phyloP scores from a whole-genome alignment of 768 basidiomycete species.

The Tulasnella sp. region DNA sequence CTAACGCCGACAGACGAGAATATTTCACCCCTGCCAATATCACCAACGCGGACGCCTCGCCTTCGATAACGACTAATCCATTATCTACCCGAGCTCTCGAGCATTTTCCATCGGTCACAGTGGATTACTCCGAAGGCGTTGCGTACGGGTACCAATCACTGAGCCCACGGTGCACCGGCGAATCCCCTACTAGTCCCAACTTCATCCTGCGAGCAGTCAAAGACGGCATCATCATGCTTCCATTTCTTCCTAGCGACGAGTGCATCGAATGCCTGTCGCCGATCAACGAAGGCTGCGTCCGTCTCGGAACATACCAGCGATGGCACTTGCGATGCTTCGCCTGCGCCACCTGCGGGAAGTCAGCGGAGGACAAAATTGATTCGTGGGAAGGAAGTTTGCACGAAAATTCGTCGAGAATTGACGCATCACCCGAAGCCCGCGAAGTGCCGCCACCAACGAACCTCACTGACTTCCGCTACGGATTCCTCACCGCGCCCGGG shows the following conservation, averaged over 20 bases:
- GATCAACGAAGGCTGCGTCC: conserved; percentile 95
- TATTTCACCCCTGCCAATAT: too few species aligned
- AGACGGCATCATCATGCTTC: conserved; percentile 2
- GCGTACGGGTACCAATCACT: conserved; percentile 93
- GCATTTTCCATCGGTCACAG: conserved; percentile 46
- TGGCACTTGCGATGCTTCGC: conserved; percentile 97
- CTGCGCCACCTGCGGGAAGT: conserved; percentile 74
- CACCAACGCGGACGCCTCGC: too few species aligned
- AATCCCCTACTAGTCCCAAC: conserved; percentile 62
- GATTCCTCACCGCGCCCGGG: conserved; percentile 27
- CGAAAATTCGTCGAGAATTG: conserved; percentile 7
- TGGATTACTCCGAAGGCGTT: conserved; percentile 73
- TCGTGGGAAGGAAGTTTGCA: conserved; percentile 53
- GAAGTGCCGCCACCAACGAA: conserved; percentile 74
- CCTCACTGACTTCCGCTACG: conserved; percentile 75
- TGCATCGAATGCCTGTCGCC: conserved; percentile 85
- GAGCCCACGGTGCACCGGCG: conserved; percentile 83
- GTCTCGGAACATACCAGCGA: conserved; percentile 88
- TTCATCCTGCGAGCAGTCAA: conserved; percentile 37
- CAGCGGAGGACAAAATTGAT: conserved; percentile 49
- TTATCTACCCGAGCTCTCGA: background rate
- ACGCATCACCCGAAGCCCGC: conserved; percentile 51
- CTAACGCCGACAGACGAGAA: too few species aligned
- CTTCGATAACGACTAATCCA: too few species aligned
- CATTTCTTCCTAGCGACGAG: conserved; percentile 56